Evolutionary conservation across 768 basidiomycete species (phyloP).

Genomic region (Lentinula edodes): DNA sequence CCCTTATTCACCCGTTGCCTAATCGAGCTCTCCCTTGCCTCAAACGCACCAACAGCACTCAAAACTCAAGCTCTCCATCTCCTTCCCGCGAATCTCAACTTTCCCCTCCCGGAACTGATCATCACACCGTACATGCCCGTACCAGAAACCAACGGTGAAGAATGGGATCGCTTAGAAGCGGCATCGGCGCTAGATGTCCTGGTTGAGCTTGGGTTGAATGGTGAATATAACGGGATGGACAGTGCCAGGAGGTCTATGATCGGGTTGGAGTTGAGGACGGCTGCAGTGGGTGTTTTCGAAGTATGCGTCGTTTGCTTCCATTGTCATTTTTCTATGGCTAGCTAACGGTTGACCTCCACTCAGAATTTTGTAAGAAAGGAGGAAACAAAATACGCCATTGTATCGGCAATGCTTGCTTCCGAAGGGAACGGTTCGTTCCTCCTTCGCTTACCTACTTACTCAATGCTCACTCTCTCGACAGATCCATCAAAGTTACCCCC

Average conservation of each 20-base stretch:
- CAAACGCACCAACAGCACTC: conserved; percentile 84
- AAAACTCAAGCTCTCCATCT: conserved; percentile 63
- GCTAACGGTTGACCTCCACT: neutral
- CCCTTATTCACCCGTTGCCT: conserved; percentile 68
- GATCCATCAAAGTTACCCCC: conserved; percentile 33
- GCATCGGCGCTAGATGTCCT: conserved; percentile 79
- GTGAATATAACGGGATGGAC: conserved; percentile 76
- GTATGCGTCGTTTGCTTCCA: conserved; percentile 30
- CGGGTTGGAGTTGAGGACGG: conserved; percentile 67
- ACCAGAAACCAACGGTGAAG: conserved; percentile 82
- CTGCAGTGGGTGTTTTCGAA: conserved; percentile 81
- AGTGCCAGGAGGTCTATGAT: conserved; percentile 56
- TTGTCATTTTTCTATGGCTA: conserved; percentile 3
- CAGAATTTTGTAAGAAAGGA: conserved; percentile 78
- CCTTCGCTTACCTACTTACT: neutral
- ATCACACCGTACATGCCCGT: conserved; percentile 73
- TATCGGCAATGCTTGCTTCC: conserved; percentile 67
- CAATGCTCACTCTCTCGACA: conserved; percentile 10
- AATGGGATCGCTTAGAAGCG: conserved; percentile 84
- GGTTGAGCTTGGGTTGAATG: conserved; percentile 78
- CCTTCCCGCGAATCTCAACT: conserved; percentile 43
- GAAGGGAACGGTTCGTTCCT: conserved; percentile 37
- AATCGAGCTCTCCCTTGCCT: conserved; percentile 82
- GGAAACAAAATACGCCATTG: conserved; percentile 60
- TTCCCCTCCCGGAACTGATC: conserved; percentile 61